A percentile compares a stretch with the other conserved stretches of the same genome.
These are phyloP conservation scores for Aristolochia contorta DNA, from an alignment of 164 flowering plant species.

Conservation along the genomic window DNA sequence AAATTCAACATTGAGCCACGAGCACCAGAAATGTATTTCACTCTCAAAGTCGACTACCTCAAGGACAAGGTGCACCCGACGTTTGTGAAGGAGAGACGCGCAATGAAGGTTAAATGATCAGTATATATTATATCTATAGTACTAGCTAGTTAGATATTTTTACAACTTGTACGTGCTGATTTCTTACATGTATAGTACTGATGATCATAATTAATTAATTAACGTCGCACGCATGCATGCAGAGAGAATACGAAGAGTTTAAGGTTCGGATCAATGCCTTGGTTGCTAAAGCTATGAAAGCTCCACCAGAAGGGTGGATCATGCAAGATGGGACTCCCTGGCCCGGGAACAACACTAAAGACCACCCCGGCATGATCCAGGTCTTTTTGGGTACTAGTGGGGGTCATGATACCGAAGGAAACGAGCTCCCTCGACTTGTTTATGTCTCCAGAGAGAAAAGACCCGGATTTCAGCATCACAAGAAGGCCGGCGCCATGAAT, in stretches of 20 bases:
- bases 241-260: slow-evolving; percentile 98
- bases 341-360: slow-evolving; percentile 95
- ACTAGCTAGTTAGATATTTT: too few species aligned
- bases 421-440: slow-evolving; percentile 90
- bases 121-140: too few species aligned
- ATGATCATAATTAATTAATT: too few species aligned
- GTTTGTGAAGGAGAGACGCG: slow-evolving; percentile 89
- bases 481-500: slow-evolving; percentile 99
- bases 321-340: slow-evolving; percentile 99
- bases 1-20: slow-evolving; percentile 84
- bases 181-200: too few species aligned
- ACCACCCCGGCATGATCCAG: slow-evolving; percentile 99
- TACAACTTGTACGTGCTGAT: too few species aligned
- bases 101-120: slow-evolving; percentile 94
- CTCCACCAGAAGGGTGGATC: slow-evolving; percentile 91
- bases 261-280: slow-evolving; percentile 84
- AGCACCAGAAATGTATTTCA: slow-evolving; percentile 93
- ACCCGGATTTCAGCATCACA: slow-evolving; percentile 93
- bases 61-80: slow-evolving; percentile 96
- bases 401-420: slow-evolving; percentile 85
- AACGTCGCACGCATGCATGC: too few species aligned
- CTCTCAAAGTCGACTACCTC: slow-evolving; percentile 75
- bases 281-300: slow-evolving; percentile 77
- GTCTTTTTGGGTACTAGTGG: slow-evolving; percentile 96
- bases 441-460: slow-evolving; percentile 99